These are phyloP conservation scores for Alternaria burnsii DNA, from an alignment of 2,329 filamentous ascomycete species.

Conservation along the genomic window DNA sequence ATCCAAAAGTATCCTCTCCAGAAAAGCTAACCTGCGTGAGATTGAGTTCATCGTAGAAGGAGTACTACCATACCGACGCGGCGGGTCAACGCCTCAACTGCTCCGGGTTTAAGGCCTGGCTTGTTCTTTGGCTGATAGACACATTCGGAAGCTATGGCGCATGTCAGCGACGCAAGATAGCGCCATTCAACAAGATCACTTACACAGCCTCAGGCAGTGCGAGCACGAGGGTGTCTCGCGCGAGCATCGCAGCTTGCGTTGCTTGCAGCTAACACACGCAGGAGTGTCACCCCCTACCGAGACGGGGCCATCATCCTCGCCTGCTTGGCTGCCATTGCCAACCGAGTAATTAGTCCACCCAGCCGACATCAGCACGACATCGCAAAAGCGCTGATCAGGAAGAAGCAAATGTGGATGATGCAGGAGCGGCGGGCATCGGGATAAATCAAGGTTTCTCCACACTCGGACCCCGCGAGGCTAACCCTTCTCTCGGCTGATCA, in stretches of 20 bases:
- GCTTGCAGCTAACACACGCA: constrained; percentile 45
- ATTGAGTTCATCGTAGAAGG: constrained; percentile 1
- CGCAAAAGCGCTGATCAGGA: constrained; percentile 24
- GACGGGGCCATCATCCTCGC: constrained; percentile 36
- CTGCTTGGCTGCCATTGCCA: constrained; percentile 31
- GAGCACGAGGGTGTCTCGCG: constrained; percentile 43
- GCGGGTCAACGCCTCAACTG: constrained; percentile 44
- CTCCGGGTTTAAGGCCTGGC: constrained; percentile 45
- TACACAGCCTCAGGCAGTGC: constrained; percentile 46
- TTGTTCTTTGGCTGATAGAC: constrained; percentile 46
- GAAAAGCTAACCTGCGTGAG: constrained; percentile 34
- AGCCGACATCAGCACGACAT: constrained; percentile 43
- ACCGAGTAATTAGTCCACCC: constrained; percentile 47
- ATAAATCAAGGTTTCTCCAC: constrained; percentile 38
- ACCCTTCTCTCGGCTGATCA: constrained; percentile 30
- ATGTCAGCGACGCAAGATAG: constrained; percentile 17
- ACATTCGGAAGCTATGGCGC: constrained; percentile 36
- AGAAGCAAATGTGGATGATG: constrained; percentile 31
- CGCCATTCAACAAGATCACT: constrained; percentile 11
- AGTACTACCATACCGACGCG: constrained; percentile 37
- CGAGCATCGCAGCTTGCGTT: constrained; percentile 44
- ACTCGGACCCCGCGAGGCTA: constrained; percentile 32
- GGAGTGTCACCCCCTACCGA: constrained; percentile 40
- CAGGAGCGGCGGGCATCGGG: constrained; percentile 37
- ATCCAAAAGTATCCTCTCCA: constrained; percentile 44